These are phyloP conservation scores for Pyrus pyrifolia DNA, from an alignment of 306 rosid genomes.

Conservation along the genomic window DNA sequence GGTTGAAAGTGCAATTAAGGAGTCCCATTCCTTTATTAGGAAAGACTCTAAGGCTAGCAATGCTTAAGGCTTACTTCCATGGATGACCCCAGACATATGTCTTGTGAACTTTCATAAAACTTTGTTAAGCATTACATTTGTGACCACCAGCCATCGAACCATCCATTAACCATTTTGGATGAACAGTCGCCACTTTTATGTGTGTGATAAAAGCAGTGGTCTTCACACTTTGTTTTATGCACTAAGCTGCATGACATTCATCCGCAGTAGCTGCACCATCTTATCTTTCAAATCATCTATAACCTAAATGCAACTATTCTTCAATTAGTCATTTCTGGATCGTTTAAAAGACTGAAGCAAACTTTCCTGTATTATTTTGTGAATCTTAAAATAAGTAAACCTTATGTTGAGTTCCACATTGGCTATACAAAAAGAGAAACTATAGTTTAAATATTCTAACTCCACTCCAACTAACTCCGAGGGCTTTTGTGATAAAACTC, in stretches of 20 bases:
- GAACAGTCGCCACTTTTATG: not conserved
- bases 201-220: not conserved
- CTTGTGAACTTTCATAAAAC: conserved; percentile 45
- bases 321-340: not conserved
- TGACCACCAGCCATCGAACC: too few relatives aligned
- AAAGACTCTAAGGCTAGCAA: conserved; percentile 12
- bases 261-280: not conserved
- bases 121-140: not conserved
- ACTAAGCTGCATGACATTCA: not conserved
- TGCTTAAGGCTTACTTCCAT: conserved; percentile 25
- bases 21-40: conserved; percentile 20
- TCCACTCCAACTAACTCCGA: too few relatives aligned
- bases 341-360: not conserved
- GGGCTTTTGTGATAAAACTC: too few relatives aligned
- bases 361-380: not conserved
- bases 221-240: not conserved
- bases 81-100: conserved; percentile 53
- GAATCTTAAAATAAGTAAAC: not conserved
- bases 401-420: too few relatives aligned
- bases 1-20: conserved; percentile 37
- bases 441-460: too few relatives aligned
- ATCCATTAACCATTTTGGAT: not conserved
- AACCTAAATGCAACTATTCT: not conserved
- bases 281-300: not conserved
- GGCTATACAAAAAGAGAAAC: too few relatives aligned